Conservation (phyloP, 495 filamentous ascomycete genomes). For the Talaromyces adpressus region DNA sequence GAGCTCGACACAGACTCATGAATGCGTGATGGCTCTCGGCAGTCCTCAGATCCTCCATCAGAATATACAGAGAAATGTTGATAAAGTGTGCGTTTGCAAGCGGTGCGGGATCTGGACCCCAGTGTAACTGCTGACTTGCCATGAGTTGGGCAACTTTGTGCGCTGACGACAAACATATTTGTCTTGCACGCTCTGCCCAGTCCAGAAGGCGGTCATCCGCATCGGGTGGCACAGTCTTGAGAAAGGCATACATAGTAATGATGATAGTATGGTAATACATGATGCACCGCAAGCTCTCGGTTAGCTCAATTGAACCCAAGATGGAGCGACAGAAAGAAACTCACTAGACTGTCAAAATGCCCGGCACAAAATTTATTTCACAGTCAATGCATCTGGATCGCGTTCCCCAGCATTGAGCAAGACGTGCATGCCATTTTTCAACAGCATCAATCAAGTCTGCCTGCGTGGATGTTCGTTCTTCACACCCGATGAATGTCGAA, state of each 20-base stretch:
- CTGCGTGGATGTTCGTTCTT: constrained; percentile 4
- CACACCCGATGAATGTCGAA: constrained; percentile 10
- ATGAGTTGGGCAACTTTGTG: constrained; percentile 24
- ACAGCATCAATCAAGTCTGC: background rate
- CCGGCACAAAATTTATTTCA: background rate
- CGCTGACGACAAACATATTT: constrained; percentile 17
- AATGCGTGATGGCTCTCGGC: constrained; percentile 20
- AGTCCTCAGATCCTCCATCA: constrained; percentile 22
- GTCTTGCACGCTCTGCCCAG: constrained; percentile 11
- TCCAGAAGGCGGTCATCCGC: background rate
- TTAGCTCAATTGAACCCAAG: background rate
- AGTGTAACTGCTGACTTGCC: constrained; percentile 20
- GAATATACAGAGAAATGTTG: constrained; percentile 21
- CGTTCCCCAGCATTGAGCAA: background rate
- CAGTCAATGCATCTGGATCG: constrained; percentile 2
- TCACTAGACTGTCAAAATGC: constrained; percentile 3
- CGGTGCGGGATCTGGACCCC: constrained; percentile 26
- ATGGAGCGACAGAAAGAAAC: background rate
- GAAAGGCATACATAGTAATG: constrained; percentile 21
- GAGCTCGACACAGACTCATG: constrained; percentile 18
- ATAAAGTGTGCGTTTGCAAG: constrained; percentile 27
- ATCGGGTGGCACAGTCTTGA: constrained; percentile 6
- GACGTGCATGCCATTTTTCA: constrained; percentile 7
- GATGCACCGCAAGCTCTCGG: constrained; percentile 4
- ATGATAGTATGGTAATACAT: constrained; percentile 24